Percentiles rank a stretch among this genome's conserved stretches.
Conservation (phyloP, 192 early-diverging fungal species). For the Gryganskiella cystojenkinii region DNA sequence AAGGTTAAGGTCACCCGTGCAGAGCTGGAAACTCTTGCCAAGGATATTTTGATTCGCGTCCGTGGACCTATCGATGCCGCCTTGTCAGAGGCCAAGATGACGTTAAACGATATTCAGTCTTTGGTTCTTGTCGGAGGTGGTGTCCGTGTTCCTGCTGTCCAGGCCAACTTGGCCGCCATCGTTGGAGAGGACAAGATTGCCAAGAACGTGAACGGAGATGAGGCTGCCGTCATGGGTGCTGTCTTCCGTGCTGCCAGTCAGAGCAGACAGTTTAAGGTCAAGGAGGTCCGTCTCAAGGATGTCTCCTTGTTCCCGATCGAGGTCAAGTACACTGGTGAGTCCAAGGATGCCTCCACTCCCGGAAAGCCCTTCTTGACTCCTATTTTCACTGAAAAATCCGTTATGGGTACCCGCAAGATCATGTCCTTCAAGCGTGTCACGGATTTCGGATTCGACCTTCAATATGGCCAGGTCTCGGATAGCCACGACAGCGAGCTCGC, state of each 20-base stretch:
- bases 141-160: slow-evolving; percentile 89
- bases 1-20: slow-evolving; percentile 76
- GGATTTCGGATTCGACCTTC: slow-evolving; percentile 83
- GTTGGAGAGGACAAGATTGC: slow-evolving; percentile 91
- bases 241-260: slow-evolving; percentile 88
- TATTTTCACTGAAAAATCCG: slow-evolving; percentile 73
- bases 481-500: slow-evolving; percentile 37
- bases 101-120: slow-evolving; percentile 76
- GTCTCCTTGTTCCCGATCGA: slow-evolving; percentile 74
- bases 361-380: slow-evolving; percentile 57
- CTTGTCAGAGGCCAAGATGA: slow-evolving; percentile 73
- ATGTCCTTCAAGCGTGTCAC: slow-evolving; percentile 84
- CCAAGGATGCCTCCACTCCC: slow-evolving; percentile 41
- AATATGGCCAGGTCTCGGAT: slow-evolving; percentile 58
- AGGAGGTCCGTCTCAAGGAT: slow-evolving; percentile 90
- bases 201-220: slow-evolving; percentile 95
- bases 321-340: slow-evolving; percentile 65
- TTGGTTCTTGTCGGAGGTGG: slow-evolving; percentile 96
- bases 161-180: slow-evolving; percentile 69
- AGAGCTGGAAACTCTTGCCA: slow-evolving; percentile 78
- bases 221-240: slow-evolving; percentile 92
- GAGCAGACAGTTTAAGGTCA: slow-evolving; percentile 87
- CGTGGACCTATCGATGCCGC: slow-evolving; percentile 78
- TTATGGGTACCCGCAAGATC: slow-evolving; percentile 84
- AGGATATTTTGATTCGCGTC: slow-evolving; percentile 77